These are phyloP conservation scores for Mycena haematopus DNA, from an alignment of 768 basidiomycete genomes.

Conservation along the genomic window DNA sequence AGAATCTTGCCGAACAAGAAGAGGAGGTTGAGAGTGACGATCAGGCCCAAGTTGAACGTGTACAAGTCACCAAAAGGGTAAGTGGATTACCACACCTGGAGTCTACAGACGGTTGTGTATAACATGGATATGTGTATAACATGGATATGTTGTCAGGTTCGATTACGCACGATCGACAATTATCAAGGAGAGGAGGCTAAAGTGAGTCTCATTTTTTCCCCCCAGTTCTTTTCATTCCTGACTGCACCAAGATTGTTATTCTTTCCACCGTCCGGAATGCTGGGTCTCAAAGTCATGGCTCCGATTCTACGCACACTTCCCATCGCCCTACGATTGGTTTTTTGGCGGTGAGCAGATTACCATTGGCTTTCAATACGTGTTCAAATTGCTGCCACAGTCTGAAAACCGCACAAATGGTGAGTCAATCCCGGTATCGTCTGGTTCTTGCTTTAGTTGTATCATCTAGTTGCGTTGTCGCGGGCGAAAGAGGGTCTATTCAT, in stretches of 20 bases:
- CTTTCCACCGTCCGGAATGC: conserved; percentile 77
- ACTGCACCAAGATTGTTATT: conserved; percentile 61
- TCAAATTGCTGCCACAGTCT: conserved; percentile 43
- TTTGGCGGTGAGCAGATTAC: conserved; percentile 57
- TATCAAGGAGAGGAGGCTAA: conserved; percentile 80
- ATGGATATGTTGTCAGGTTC: conserved; percentile 54
- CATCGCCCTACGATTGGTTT: conserved; percentile 66
- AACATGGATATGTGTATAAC: no score
- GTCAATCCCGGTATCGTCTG: neutral
- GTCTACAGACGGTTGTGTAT: neutral
- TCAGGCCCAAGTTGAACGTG: conserved; percentile 45
- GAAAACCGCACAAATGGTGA: conserved; percentile 61
- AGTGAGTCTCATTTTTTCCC: conserved; percentile 37
- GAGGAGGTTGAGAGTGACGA: conserved; percentile 41
- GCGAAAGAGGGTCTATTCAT: conserved; percentile 79
- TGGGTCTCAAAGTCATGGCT: no score
- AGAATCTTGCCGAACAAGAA: conserved; percentile 61
- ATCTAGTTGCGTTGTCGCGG: conserved; percentile 70
- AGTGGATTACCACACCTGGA: conserved; percentile 28
- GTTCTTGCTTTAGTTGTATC: conserved; percentile 10
- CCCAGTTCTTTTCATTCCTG: neutral
- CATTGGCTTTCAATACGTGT: neutral
- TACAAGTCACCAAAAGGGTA: conserved; percentile 61
- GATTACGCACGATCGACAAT: conserved; percentile 77
- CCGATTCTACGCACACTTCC: conserved; percentile 34